phyloP scores from a whole-genome alignment of 2,329 filamentous ascomycete species.

The Biscogniauxia mediterranea region DNA sequence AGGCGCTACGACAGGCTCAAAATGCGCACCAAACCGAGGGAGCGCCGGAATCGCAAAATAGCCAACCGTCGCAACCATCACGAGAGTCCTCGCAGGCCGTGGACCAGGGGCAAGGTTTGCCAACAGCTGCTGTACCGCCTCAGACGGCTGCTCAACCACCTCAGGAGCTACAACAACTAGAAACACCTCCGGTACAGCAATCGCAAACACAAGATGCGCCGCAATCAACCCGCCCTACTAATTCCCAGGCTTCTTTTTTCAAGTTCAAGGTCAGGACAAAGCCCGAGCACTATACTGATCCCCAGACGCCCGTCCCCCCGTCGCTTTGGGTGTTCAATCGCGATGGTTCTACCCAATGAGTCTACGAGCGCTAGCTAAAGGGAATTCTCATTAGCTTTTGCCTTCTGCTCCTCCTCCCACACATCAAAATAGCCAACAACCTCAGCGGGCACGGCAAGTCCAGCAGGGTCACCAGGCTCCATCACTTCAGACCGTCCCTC shows the following conservation, averaged over 20 bases:
- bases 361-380: not conserved
- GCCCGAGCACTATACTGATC: not conserved
- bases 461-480: not conserved
- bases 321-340: too few relatives aligned
- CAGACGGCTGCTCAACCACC: too few relatives aligned
- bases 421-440: not conserved
- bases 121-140: not conserved
- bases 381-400: not conserved
- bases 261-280: too few relatives aligned
- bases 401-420: not conserved
- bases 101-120: too few relatives aligned
- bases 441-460: not conserved
- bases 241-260: not conserved
- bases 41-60: too few relatives aligned
- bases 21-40: too few relatives aligned
- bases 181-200: not conserved
- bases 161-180: not conserved
- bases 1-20: too few relatives aligned
- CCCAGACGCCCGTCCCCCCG: too few relatives aligned
- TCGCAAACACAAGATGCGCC: not conserved
- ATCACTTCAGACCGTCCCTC: not conserved
- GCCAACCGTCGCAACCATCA: too few relatives aligned
- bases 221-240: not conserved
- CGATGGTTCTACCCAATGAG: too few relatives aligned
- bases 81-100: too few relatives aligned